A percentile compares a stretch with the other conserved stretches of the same genome.
phyloP scores from a whole-genome alignment of 2,329 filamentous ascomycete genomes.

The Parafenestella ontariensis region DNA sequence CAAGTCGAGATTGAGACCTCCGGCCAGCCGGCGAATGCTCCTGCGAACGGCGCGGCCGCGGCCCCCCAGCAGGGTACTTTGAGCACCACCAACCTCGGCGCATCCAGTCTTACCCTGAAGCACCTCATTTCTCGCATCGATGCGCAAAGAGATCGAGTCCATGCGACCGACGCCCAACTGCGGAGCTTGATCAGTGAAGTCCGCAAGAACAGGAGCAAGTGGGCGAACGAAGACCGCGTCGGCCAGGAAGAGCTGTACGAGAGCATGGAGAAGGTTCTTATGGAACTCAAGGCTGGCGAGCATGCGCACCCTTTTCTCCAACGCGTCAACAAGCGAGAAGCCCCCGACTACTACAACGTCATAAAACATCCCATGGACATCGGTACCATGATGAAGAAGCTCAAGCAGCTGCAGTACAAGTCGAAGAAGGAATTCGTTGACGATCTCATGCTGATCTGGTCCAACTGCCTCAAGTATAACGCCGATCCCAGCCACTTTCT shows the following conservation, averaged over 20 bases:
- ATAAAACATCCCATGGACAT: conserved; percentile 99
- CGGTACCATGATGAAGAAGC: conserved; percentile 97
- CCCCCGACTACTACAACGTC: conserved; percentile 90
- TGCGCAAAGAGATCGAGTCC: conserved; percentile 86
- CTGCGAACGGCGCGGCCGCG: conserved; percentile 59
- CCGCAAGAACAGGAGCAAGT: conserved; percentile 96
- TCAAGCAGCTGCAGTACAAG: conserved; percentile 69
- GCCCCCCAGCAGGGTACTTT: conserved; percentile 82
- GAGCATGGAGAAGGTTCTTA: conserved; percentile 93
- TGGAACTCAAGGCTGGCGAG: conserved; percentile 95
- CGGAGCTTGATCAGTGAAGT: conserved; percentile 96
- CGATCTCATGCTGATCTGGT: conserved; percentile 94
- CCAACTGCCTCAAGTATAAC: conserved; percentile 96
- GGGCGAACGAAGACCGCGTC: conserved; percentile 97
- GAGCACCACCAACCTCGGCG: conserved; percentile 91
- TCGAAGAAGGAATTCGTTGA: conserved; percentile 90
- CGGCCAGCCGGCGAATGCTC: conserved; percentile 55
- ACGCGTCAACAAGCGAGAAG: conserved; percentile 95
- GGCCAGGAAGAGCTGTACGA: conserved; percentile 98
- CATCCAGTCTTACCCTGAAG: conserved; percentile 94
- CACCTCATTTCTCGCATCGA: conserved; percentile 97
- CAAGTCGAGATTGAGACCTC: conserved; percentile 97
- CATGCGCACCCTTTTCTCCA: conserved; percentile 96
- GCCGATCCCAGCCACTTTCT: conserved; percentile 86
- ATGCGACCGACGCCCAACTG: conserved; percentile 90